Percentiles rank a stretch among this genome's conserved stretches.
These are phyloP conservation scores for Heterobasidion annosum DNA, from an alignment of 1,284 basidiomycete genomes.

Conservation along the genomic window DNA sequence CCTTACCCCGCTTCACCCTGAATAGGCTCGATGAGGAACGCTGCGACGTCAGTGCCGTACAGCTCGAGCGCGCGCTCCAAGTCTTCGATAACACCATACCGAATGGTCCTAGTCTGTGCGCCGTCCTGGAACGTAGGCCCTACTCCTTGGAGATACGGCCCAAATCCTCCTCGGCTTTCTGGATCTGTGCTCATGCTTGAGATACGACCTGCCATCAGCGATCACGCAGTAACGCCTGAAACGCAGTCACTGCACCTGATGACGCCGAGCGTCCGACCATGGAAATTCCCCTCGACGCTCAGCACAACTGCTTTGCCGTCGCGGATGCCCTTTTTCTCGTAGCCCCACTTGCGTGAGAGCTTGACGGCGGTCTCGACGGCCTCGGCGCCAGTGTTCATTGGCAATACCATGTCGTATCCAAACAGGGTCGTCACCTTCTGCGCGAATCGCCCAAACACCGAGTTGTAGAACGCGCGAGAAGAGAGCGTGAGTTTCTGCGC, in stretches of 20 bases:
- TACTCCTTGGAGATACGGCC: slow-evolving; percentile 83
- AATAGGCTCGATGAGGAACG: slow-evolving; percentile 95
- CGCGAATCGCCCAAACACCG: slow-evolving; percentile 84
- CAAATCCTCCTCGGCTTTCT: slow-evolving; percentile 81
- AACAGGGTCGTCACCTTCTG: slow-evolving; percentile 81
- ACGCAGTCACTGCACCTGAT: slow-evolving; percentile 48
- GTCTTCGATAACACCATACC: slow-evolving; percentile 80
- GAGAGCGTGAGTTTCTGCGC: slow-evolving; percentile 89
- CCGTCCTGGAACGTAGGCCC: slow-evolving; percentile 67
- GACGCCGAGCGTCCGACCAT: slow-evolving; percentile 88
- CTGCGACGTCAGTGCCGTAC: slow-evolving; percentile 81
- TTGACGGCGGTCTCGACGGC: slow-evolving; percentile 90
- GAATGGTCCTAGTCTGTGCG: slow-evolving; percentile 48
- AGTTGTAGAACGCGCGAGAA: slow-evolving; percentile 96
- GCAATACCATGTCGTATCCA: slow-evolving; percentile 92
- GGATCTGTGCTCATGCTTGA: slow-evolving; percentile 92
- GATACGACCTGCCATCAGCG: not conserved
- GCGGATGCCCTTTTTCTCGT: slow-evolving; percentile 78
- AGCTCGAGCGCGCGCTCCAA: slow-evolving; percentile 76
- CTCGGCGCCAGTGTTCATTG: slow-evolving; percentile 99
- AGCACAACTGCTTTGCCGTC: slow-evolving; percentile 86
- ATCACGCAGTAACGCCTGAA: not conserved
- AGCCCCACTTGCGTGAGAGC: slow-evolving; percentile 90
- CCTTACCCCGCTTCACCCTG: slow-evolving; percentile 95
- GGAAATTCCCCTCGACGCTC: slow-evolving; percentile 89